Evolutionary conservation across 805 yeast species (phyloP).

Genomic region (Henningerozyma blattae): DNA sequence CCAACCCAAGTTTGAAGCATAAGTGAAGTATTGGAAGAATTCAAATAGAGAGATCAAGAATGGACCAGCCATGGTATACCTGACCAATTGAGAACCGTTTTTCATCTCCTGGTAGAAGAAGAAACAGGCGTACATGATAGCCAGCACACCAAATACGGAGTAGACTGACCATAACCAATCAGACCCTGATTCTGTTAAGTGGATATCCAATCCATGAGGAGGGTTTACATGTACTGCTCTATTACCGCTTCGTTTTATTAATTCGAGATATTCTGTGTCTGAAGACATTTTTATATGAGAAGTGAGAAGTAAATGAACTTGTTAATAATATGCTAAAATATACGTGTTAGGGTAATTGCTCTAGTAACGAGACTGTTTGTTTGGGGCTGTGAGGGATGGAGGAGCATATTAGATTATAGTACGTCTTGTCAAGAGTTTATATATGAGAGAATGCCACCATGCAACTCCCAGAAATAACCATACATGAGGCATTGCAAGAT

Average conservation of each 20-base stretch:
- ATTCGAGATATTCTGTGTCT: conserved; percentile 6
- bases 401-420: no score
- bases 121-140: conserved; percentile 19
- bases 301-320: no score
- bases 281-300: no score
- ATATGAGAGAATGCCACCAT: no score
- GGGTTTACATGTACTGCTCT: conserved; percentile 35
- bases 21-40: conserved; percentile 39
- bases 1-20: conserved; percentile 53
- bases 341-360: no score
- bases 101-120: conserved; percentile 21
- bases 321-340: no score
- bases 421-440: no score
- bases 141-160: conserved; percentile 30
- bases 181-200: conserved; percentile 47
- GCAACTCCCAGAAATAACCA: no score
- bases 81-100: conserved; percentile 8
- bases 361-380: no score
- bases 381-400: no score
- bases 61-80: conserved; percentile 33
- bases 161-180: conserved; percentile 62
- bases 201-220: conserved; percentile 36
- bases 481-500: no score
- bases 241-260: conserved; percentile 25
- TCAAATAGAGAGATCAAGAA: conserved; percentile 13